Percentiles rank a stretch among this genome's conserved stretches.
Evolutionary conservation across 805 yeast species (phyloP).

Genomic region (Metschnikowia noctiluminum): DNA sequence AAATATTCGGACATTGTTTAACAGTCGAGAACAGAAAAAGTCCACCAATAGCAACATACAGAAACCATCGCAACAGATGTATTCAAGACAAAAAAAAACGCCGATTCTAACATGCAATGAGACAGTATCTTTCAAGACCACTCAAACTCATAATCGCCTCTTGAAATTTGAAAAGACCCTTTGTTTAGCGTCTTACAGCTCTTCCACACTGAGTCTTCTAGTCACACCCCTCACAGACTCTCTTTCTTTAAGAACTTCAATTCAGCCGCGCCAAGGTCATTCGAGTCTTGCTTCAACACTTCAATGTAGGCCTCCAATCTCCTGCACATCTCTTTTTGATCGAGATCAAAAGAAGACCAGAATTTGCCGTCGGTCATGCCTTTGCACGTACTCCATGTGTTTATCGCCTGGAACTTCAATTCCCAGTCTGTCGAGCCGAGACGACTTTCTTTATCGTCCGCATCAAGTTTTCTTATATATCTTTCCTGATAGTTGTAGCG

Average conservation of each 20-base stretch:
- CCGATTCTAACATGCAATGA: too few species aligned
- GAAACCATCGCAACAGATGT: too few species aligned
- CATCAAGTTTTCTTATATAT: conserved; percentile 23
- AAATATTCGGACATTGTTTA: too few species aligned
- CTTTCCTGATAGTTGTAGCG: conserved; percentile 22
- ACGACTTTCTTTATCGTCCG: conserved; percentile 12
- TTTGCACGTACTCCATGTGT: conserved; percentile 30
- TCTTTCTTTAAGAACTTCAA: conserved; percentile 1
- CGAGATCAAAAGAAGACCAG: conserved; percentile 20
- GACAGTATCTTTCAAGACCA: too few species aligned
- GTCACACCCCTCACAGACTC: not conserved
- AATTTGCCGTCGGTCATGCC: conserved; percentile 21
- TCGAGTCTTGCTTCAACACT: conserved; percentile 10
- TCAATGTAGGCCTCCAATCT: conserved; percentile 10
- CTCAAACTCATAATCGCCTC: too few species aligned
- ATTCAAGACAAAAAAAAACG: too few species aligned
- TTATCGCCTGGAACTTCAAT: conserved; percentile 29
- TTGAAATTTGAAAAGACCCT: too few species aligned
- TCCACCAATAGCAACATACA: too few species aligned
- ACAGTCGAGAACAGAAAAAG: too few species aligned
- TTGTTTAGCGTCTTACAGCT: not conserved
- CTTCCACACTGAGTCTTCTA: not conserved
- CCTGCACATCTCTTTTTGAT: conserved; percentile 14
- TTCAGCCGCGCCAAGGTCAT: conserved; percentile 7
- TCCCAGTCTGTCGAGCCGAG: conserved; percentile 29